Conservation (phyloP, 2,329 filamentous ascomycete genomes). For the Hymenoscyphus scutula region DNA sequence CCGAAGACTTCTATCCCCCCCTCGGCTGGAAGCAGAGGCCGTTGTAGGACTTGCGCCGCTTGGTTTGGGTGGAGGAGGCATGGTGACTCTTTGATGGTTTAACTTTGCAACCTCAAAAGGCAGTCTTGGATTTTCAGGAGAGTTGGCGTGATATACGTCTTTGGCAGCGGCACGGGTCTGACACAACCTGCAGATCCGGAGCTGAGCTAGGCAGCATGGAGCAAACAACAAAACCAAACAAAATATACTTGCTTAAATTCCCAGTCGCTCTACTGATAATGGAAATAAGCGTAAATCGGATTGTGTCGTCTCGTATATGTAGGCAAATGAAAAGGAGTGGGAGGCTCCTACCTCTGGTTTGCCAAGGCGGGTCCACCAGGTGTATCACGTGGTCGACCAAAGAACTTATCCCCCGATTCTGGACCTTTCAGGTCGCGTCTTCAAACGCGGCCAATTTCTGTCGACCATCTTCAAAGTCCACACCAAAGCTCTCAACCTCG, state of each 20-base stretch:
- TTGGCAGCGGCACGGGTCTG: too few relatives aligned
- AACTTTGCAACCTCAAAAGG: background rate
- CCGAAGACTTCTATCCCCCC: slow-evolving; percentile 8
- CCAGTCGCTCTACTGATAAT: too few relatives aligned
- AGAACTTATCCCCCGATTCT: slow-evolving; percentile 3
- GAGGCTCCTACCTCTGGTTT: too few relatives aligned
- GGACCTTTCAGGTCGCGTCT: slow-evolving; percentile 1
- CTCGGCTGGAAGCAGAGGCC: slow-evolving; percentile 1
- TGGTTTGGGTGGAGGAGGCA: background rate
- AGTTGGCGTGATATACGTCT: background rate
- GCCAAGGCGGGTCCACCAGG: background rate
- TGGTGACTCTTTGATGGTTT: background rate
- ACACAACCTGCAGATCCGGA: too few relatives aligned
- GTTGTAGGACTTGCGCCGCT: background rate
- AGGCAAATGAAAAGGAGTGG: too few relatives aligned
- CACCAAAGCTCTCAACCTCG: slow-evolving; percentile 6
- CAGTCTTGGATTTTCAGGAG: background rate
- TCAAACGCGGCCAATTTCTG: background rate
- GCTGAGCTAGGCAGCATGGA: too few relatives aligned
- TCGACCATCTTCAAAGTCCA: slow-evolving; percentile 1
- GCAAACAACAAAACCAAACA: too few relatives aligned
- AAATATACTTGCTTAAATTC: too few relatives aligned
- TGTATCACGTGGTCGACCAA: background rate
- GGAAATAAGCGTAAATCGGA: too few relatives aligned
- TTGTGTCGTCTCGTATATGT: too few relatives aligned